These are phyloP conservation scores for Hemisphaericaspora subhashii DNA, from an alignment of 1,139 yeast species.

Conservation along the genomic window DNA sequence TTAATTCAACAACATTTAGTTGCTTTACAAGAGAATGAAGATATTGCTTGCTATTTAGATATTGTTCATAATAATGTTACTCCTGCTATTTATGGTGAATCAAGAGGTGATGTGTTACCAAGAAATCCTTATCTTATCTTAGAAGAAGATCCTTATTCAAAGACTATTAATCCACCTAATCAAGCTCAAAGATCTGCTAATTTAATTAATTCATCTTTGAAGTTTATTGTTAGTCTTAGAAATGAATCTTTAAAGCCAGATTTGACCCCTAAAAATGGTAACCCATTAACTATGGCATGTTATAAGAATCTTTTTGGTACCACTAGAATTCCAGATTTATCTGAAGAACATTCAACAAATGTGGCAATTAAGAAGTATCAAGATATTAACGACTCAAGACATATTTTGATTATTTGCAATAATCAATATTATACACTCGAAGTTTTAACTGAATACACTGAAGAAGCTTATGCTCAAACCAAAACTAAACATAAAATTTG, in stretches of 20 bases:
- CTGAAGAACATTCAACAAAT: slow-evolving; percentile 21
- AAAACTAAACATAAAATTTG: slow-evolving; percentile 29
- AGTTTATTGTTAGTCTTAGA: slow-evolving; percentile 62
- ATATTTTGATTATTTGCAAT: slow-evolving; percentile 57
- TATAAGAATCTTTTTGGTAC: slow-evolving; percentile 68
- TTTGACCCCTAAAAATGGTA: slow-evolving; percentile 47
- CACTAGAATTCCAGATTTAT: slow-evolving; percentile 55
- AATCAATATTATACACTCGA: slow-evolving; percentile 64
- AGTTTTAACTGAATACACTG: slow-evolving; percentile 46
- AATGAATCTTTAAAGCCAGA: slow-evolving; percentile 57
- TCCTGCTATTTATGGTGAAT: slow-evolving; percentile 66
- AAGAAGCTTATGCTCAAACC: slow-evolving; percentile 29
- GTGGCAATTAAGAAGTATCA: slow-evolving; percentile 30
- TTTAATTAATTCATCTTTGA: slow-evolving; percentile 61
- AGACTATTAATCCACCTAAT: slow-evolving; percentile 56
- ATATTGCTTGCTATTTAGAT: slow-evolving; percentile 54
- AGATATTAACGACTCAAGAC: slow-evolving; percentile 36
- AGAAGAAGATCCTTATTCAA: slow-evolving; percentile 68
- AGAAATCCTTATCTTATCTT: slow-evolving; percentile 71
- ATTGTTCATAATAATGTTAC: slow-evolving; percentile 58
- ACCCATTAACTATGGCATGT: slow-evolving; percentile 65
- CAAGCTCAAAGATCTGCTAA: slow-evolving; percentile 70
- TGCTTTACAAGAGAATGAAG: slow-evolving; percentile 40
- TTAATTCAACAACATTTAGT: slow-evolving; percentile 54
- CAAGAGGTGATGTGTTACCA: slow-evolving; percentile 66